phyloP scores from a whole-genome alignment of 2,329 filamentous ascomycete genomes.

The Arthroderma sp. region DNA sequence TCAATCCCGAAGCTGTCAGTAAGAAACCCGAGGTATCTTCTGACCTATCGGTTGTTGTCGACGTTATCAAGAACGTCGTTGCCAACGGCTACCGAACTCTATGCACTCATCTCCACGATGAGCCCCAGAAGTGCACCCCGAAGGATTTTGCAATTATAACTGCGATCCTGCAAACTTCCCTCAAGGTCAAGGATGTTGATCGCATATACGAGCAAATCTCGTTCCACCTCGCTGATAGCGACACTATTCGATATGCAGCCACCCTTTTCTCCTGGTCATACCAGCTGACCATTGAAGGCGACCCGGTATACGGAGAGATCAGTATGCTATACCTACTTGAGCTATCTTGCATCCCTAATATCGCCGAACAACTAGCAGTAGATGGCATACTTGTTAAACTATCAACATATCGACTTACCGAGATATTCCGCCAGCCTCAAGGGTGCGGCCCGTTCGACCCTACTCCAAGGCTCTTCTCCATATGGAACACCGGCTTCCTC shows the following conservation, averaged over 20 bases:
- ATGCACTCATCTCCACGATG: slow-evolving; percentile 69
- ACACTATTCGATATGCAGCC: slow-evolving; percentile 66
- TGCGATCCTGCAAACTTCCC: slow-evolving; percentile 71
- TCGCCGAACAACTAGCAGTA: slow-evolving; percentile 83
- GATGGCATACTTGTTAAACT: slow-evolving; percentile 73
- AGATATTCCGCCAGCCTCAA: slow-evolving; percentile 56
- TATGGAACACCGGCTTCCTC: slow-evolving; percentile 81
- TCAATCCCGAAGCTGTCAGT: slow-evolving; percentile 25
- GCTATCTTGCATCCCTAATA: slow-evolving; percentile 63
- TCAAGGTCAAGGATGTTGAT: slow-evolving; percentile 65
- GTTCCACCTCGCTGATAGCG: slow-evolving; percentile 52
- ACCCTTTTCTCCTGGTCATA: slow-evolving; percentile 93
- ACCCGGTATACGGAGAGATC: slow-evolving; percentile 90
- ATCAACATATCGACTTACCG: slow-evolving; percentile 64
- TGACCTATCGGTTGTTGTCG: slow-evolving; percentile 52
- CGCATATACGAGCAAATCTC: slow-evolving; percentile 60
- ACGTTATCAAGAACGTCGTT: slow-evolving; percentile 67
- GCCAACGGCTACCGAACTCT: slow-evolving; percentile 71
- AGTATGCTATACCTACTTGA: slow-evolving; percentile 79
- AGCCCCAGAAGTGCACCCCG: slow-evolving; percentile 51
- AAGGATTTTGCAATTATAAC: slow-evolving; percentile 80
- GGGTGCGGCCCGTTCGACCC: slow-evolving; percentile 70
- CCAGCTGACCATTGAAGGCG: slow-evolving; percentile 60
- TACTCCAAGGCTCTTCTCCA: slow-evolving; percentile 63
- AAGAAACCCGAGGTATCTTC: slow-evolving; percentile 30